Evolutionary conservation across 345 rosid genomes (phyloP), one percentile per base, ranked within the genome.

Genomic region (Dovyalis caffra): DNA sequence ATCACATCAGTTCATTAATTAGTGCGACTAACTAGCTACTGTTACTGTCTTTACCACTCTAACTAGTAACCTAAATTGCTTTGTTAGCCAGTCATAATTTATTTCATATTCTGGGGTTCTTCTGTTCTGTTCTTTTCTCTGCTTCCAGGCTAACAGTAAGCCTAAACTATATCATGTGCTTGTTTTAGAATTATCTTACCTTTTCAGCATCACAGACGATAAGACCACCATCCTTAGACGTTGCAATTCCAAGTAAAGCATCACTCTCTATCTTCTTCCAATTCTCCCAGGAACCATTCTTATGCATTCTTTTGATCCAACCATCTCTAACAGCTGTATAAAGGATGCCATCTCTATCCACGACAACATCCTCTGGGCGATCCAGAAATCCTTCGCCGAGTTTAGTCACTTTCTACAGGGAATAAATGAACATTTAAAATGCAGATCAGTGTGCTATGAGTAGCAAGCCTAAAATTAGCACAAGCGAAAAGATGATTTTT

Each of bases 311-410:
- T 71, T 81, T 84, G 29, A 89, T 76, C 92, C 92, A 89, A 4
- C 88, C 90, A 68, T 86, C 88, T 67, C 86, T 78, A 0, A 70
- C 77, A 40, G 80, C 92, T 20, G 87, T 77, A 66, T 85, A 87
- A 7, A 89, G 10, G 8, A 80, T 66, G 0, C 92, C 92, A 1
- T 83, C 64, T 34, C 71, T 79, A 26, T 86, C 85, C 56, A 86
- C 74, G 4, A 67, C 69, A 10, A 85, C 76, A 66, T 83, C 88
- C 69, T 87, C 89, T 0, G 89, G 88, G 0, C 58, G 62, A 53
- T 76, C 23, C 8, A 89, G 18, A 0, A 72, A 2, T 14, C 92
- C 92, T 76, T 85, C 86, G 70, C 89, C 90, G n/a, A 84, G 81
- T 64, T 80, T 84, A 31, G n/a, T 47, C 74, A 76, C 83, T 51